Percentiles rank a stretch among this genome's conserved stretches.
Conservation (phyloP, 345 rosid species). For the Jatropha curcas region DNA sequence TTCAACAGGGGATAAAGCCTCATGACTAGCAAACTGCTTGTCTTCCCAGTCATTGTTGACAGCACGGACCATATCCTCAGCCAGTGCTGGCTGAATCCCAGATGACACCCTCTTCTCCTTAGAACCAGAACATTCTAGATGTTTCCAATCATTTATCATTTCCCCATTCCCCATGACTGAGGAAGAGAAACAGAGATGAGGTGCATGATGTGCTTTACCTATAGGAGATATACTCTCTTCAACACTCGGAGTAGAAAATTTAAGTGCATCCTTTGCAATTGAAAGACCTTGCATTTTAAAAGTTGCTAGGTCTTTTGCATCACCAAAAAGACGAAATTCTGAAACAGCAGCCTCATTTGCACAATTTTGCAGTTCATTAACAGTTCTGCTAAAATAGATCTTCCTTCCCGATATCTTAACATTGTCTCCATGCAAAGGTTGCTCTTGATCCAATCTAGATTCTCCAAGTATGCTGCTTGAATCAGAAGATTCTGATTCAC, state of each 20-base stretch:
- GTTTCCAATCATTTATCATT: conserved; percentile 30
- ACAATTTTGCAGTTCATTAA: conserved; percentile 21
- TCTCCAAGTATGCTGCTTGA: conserved; percentile 28
- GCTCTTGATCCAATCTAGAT: conserved; percentile 28
- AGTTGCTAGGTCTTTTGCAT: conserved; percentile 21
- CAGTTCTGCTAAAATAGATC: conserved; percentile 15
- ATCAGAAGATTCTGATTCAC: conserved; percentile 34
- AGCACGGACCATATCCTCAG: conserved; percentile 22
- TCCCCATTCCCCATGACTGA: conserved; percentile 44
- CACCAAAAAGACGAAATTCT: conserved; percentile 10
- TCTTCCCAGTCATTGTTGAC: conserved; percentile 29
- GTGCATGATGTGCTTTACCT: conserved; percentile 39
- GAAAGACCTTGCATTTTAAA: conserved; percentile 8
- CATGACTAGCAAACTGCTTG: conserved; percentile 34
- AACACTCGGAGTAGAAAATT: conserved; percentile 30
- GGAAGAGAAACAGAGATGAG: conserved; percentile 39
- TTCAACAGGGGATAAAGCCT: conserved; percentile 39
- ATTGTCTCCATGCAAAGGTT: conserved; percentile 13
- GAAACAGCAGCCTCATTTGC: conserved; percentile 14
- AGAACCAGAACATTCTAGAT: conserved; percentile 23
- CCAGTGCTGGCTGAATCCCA: conserved; percentile 12
- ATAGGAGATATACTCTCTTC: conserved; percentile 28
- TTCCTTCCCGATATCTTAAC: conserved; percentile 25
- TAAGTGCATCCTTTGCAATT: conserved; percentile 32
- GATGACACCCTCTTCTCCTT: conserved; percentile 25